phyloP scores from a whole-genome alignment of 2,329 filamentous ascomycete genomes.

The Xylaria sp. region DNA sequence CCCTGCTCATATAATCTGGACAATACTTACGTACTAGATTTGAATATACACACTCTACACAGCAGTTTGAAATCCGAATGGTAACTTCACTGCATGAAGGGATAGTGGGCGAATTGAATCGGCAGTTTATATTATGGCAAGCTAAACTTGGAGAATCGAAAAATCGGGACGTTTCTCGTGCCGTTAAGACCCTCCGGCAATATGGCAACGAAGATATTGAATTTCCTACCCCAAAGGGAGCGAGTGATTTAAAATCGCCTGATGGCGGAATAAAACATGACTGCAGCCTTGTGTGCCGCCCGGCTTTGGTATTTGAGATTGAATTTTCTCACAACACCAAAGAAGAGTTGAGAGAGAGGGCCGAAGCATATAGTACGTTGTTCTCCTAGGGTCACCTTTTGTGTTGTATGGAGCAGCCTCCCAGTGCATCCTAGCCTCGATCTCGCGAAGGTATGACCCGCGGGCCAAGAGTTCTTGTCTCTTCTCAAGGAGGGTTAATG shows the following conservation, averaged over 20 bases:
- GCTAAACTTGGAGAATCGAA: not conserved
- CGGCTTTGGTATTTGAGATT: conserved; percentile 18
- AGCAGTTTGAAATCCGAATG: conserved; percentile 25
- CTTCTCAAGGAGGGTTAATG: conserved; percentile 72
- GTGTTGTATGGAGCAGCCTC: conserved; percentile 59
- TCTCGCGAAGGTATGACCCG: conserved; percentile 98
- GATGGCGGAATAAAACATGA: conserved; percentile 11
- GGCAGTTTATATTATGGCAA: not conserved
- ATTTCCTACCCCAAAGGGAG: not conserved
- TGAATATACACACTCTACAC: conserved; percentile 22
- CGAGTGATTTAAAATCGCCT: not conserved
- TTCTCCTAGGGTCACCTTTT: not conserved
- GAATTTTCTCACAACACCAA: not conserved
- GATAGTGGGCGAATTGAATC: not conserved
- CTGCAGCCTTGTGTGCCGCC: conserved; percentile 1
- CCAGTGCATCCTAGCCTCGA: conserved; percentile 96
- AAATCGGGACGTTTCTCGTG: not conserved
- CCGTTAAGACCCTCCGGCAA: not conserved
- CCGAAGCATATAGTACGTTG: conserved; percentile 14
- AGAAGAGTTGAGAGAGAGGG: not conserved
- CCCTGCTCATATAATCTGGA: not conserved
- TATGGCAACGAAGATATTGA: not conserved
- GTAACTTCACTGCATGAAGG: not conserved
- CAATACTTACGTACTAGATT: conserved; percentile 13
- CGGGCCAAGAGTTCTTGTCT: conserved; percentile 96